Base-by-base conservation (phyloP, 1,284 basidiomycete genomes). In the Papiliotrema fonsecae region DNA sequence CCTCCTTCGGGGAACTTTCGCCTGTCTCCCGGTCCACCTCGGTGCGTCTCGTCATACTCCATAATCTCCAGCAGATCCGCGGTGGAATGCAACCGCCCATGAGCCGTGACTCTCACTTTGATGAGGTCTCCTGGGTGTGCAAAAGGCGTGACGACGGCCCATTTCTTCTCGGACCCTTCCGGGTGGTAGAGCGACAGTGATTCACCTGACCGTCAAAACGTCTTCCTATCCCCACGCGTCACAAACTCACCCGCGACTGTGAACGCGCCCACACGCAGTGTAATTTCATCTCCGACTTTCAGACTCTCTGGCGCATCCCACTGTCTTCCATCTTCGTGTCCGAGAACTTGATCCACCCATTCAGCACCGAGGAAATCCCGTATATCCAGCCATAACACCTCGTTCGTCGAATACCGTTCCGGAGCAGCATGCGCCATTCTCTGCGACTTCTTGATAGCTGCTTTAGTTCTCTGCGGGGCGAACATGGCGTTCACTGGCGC, bases 81-180 rank as follows among this genome's bases (percentile, higher is more conserved):
- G 53, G 81, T 77, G 13, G 88, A 89, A 66, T 87, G 80, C 53
- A 88, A 75, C 31, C 82, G 64, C 52, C 67, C 69, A 56, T 72
- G 70, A 57, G 83, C 80, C 64, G 84, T 86, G 0, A 94, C 77
- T 51, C 82, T 80, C 2, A 81, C 84, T 31, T 80, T 79, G 37
- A 93, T 81, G 22, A 74, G 80, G 72, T 97, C 92, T 11, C 84
- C 84, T 0, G 90, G 88, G 16, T 96, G 78, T 4, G 83, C 81
- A 58, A 91, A 88, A 0, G 91, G 92, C 0, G 87, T 81, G 26
- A 88, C 77, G 30, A 94, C 76, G 0, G 84, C 83, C 87, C 91
- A 94, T 55, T 62, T 63, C 2, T 77, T 77, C 43, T 76, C 72
- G 0, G 75, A 49, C 21, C 27, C 54, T 27, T 14, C 42, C 66